Conservation (phyloP, 345 rosid genomes). For the Mercurialis annua region DNA sequence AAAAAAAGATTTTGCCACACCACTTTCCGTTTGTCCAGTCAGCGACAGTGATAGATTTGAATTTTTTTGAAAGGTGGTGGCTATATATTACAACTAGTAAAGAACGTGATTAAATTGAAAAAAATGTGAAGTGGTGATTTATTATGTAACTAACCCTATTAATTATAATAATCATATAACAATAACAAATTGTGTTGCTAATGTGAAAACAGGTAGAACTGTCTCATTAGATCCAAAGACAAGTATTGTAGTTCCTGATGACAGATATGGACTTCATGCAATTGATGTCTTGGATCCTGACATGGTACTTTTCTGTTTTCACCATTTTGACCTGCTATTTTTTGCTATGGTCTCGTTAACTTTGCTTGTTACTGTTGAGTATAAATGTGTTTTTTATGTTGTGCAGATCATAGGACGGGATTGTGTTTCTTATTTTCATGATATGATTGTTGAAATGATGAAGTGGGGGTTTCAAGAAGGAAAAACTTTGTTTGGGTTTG, state of each 20-base stretch:
- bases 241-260: slow-evolving; percentile 75
- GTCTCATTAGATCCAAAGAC: slow-evolving; percentile 65
- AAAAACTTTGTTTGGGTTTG: slow-evolving; percentile 89
- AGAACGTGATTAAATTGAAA: too few relatives aligned
- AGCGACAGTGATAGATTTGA: too few relatives aligned
- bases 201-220: slow-evolving; percentile 57
- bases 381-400: background rate
- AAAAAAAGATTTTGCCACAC: too few relatives aligned
- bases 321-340: background rate
- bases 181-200: background rate
- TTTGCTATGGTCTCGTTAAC: background rate
- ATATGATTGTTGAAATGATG: slow-evolving; percentile 90
- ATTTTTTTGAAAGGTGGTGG: too few relatives aligned
- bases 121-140: too few relatives aligned
- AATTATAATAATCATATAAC: too few relatives aligned
- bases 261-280: slow-evolving; percentile 78
- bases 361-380: background rate
- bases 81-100: too few relatives aligned
- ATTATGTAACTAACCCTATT: too few relatives aligned
- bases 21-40: too few relatives aligned
- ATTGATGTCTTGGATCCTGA: slow-evolving; percentile 94
- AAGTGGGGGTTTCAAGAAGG: slow-evolving; percentile 97
- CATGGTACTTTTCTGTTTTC: slow-evolving; percentile 46
- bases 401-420: slow-evolving; percentile 81
- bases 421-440: slow-evolving; percentile 80